Conservation (phyloP, 1,139 yeast species). For the Kluyveromyces sp. region DNA sequence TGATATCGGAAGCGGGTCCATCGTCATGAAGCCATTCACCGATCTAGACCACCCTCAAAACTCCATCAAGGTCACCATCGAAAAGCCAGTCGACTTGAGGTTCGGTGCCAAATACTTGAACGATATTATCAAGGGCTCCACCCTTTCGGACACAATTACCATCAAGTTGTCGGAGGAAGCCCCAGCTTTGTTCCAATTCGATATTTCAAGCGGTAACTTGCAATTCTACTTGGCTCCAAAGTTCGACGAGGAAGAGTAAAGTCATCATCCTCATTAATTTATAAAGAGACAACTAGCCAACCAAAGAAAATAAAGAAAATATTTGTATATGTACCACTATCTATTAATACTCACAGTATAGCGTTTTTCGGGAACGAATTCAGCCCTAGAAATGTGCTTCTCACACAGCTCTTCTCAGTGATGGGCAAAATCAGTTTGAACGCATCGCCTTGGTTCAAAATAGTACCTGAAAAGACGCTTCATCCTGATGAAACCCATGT, state of each 20-base stretch:
- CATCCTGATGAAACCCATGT: constrained; percentile 75
- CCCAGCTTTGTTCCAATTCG: constrained; percentile 91
- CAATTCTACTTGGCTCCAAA: constrained; percentile 97
- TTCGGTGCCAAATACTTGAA: constrained; percentile 86
- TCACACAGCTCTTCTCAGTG: constrained; percentile 40
- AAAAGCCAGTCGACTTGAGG: constrained; percentile 80
- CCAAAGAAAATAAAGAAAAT: neutral
- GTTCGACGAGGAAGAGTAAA: constrained; percentile 78
- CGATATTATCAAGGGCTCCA: constrained; percentile 87
- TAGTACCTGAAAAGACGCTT: constrained; percentile 83
- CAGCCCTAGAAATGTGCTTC: constrained; percentile 35
- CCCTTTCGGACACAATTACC: constrained; percentile 68
- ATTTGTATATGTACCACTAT: neutral
- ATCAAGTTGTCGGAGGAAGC: constrained; percentile 83
- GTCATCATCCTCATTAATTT: neutral
- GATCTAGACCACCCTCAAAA: constrained; percentile 76
- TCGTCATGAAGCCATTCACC: constrained; percentile 76
- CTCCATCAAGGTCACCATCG: constrained; percentile 67
- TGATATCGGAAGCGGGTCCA: constrained; percentile 83
- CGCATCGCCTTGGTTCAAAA: constrained; percentile 89
- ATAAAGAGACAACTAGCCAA: neutral
- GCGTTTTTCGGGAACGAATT: neutral
- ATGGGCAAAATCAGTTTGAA: constrained; percentile 67
- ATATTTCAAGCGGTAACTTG: constrained; percentile 76
- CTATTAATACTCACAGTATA: neutral